Conservation (phyloP, 2,329 filamentous ascomycete genomes). For the Trichoderma oligosporum region DNA sequence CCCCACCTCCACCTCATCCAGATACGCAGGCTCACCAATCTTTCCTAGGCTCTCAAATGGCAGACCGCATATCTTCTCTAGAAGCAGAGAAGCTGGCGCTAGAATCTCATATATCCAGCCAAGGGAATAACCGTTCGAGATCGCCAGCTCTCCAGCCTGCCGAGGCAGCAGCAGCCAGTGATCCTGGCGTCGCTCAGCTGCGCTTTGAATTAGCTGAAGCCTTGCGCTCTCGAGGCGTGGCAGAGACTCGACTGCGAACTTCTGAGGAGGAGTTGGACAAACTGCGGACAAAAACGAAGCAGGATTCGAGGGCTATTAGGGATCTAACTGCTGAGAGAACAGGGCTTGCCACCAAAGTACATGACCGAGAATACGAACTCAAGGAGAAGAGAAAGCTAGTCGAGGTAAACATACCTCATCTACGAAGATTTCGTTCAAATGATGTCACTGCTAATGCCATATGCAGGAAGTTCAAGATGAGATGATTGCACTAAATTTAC, state of each 20-base stretch:
- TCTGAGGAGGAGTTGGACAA: conserved; percentile 62
- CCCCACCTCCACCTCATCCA: conserved; percentile 19
- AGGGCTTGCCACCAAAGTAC: conserved; percentile 61
- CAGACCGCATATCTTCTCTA: conserved; percentile 62
- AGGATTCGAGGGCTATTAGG: conserved; percentile 59
- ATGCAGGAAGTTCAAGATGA: conserved; percentile 81
- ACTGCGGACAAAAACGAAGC: conserved; percentile 56
- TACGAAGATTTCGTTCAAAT: background rate
- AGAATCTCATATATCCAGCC: conserved; percentile 30
- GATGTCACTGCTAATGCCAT: conserved; percentile 19
- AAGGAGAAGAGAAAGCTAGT: conserved; percentile 78
- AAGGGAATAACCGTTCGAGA: conserved; percentile 23
- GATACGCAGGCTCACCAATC: conserved; percentile 22
- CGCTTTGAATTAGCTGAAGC: conserved; percentile 71
- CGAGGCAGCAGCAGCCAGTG: conserved; percentile 25
- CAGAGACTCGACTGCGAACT: conserved; percentile 60
- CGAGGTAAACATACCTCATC: conserved; percentile 49
- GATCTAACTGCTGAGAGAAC: conserved; percentile 60
- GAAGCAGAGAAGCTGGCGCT: conserved; percentile 54
- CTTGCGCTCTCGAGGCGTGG: conserved; percentile 66
- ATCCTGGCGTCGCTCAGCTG: conserved; percentile 46
- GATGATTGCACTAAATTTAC: conserved; percentile 79
- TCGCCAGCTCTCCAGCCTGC: conserved; percentile 20
- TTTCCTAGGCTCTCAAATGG: conserved; percentile 57
- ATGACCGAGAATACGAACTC: conserved; percentile 82